Evolutionary conservation across 331 rosid species (phyloP).

Genomic region (Malus hybrid): DNA sequence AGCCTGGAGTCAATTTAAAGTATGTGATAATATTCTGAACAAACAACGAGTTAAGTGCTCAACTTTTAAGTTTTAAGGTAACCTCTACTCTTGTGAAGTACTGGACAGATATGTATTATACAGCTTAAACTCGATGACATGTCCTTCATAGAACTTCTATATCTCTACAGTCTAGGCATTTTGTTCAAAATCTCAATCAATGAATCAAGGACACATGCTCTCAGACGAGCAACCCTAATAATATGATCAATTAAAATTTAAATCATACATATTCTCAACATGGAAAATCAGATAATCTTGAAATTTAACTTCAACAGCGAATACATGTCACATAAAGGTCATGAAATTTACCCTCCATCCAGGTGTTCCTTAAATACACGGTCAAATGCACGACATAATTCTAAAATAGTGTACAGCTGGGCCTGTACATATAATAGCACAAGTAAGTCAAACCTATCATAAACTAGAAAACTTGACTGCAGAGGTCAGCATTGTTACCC

Average conservation of each 20-base stretch:
- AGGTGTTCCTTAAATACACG: conserved; percentile 94
- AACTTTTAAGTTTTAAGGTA: background rate
- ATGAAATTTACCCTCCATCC: conserved; percentile 83
- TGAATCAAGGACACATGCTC: background rate
- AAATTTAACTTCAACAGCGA: background rate
- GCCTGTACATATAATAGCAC: conserved; percentile 44
- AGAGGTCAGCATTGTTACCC: conserved; percentile 53
- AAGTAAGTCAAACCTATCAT: background rate
- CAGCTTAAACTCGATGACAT: background rate
- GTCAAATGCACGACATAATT: conserved; percentile 97
- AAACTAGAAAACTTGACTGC: conserved; percentile 10
- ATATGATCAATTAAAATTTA: background rate
- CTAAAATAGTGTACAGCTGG: conserved; percentile 90
- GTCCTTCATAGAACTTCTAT: background rate
- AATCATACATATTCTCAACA: background rate
- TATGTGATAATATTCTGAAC: background rate
- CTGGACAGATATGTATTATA: background rate
- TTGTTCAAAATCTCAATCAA: background rate
- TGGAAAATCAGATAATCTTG: background rate
- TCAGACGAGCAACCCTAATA: background rate
- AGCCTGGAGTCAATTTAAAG: background rate
- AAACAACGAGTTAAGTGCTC: background rate
- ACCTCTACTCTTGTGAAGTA: background rate
- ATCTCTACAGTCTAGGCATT: background rate
- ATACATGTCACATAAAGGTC: background rate